Conservation (phyloP, 345 rosid species). For the Turnera subulata region DNA sequence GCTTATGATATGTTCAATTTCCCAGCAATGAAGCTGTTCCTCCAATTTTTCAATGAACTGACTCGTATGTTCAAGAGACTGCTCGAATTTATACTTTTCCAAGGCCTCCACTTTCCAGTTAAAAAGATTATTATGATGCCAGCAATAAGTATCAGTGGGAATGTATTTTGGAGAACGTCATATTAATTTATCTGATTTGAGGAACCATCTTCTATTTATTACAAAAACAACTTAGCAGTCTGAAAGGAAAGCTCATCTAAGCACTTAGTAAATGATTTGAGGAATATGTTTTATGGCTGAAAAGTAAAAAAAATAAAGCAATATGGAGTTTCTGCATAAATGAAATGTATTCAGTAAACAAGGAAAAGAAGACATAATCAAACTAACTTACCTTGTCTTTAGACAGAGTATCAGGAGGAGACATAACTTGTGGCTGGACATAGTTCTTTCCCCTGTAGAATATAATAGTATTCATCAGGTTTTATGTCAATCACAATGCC, state of each 20-base stretch:
- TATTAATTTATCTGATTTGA: no score
- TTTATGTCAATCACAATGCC: constrained; percentile 81
- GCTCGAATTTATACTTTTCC: constrained; percentile 73
- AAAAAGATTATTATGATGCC: neutral
- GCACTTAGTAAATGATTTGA: no score
- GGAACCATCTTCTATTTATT: neutral
- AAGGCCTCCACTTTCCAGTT: constrained; percentile 47
- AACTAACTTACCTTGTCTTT: constrained; percentile 54
- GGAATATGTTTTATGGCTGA: no score
- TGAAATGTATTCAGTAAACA: constrained; percentile 8
- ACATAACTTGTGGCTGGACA: constrained; percentile 71
- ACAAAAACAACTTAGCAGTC: neutral
- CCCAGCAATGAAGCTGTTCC: constrained; percentile 79
- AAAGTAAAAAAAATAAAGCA: no score
- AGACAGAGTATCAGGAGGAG: constrained; percentile 73
- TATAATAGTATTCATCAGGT: constrained; percentile 57
- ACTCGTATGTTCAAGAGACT: constrained; percentile 93
- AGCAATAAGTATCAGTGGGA: neutral
- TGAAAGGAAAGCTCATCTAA: no score
- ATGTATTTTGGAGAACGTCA: no score
- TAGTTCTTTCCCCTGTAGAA: constrained; percentile 91
- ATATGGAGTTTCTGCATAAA: no score
- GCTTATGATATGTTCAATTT: constrained; percentile 59
- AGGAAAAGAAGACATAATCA: neutral
- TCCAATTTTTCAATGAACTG: constrained; percentile 87